Conservation (phyloP, 805 yeast genomes). For the Jamesozyma lodderae region DNA sequence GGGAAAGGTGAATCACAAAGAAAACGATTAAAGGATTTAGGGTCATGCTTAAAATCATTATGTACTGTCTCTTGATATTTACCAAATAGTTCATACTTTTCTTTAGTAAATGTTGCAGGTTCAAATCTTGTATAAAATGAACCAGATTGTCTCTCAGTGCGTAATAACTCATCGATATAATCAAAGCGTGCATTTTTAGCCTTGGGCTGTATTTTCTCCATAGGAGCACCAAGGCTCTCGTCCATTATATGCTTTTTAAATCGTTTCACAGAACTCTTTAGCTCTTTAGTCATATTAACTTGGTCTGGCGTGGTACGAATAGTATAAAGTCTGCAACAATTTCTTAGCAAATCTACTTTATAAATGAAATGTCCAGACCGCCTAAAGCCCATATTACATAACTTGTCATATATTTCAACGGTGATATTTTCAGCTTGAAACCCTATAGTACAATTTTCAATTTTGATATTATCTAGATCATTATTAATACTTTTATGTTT, state of each 20-base stretch:
- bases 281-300: constrained; percentile 52
- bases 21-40: constrained; percentile 49
- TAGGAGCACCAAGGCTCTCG: neutral
- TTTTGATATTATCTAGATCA: constrained; percentile 6
- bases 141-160: constrained; percentile 29
- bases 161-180: constrained; percentile 30
- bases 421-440: constrained; percentile 39
- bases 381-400: constrained; percentile 69
- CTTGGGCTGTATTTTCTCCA: neutral
- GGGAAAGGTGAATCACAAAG: constrained; percentile 62
- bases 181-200: constrained; percentile 16
- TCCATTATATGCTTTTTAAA: constrained; percentile 32
- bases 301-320: constrained; percentile 49
- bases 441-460: constrained; percentile 29
- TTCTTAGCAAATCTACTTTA: constrained; percentile 56
- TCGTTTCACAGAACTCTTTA: constrained; percentile 53
- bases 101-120: constrained; percentile 41
- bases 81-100: constrained; percentile 53
- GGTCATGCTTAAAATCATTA: constrained; percentile 44
- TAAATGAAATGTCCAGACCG: constrained; percentile 66
- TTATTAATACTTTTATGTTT: constrained; percentile 5
- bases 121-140: constrained; percentile 41
- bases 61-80: constrained; percentile 70
- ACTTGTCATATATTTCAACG: constrained; percentile 46
- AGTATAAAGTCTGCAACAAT: constrained; percentile 74